phyloP scores from a whole-genome alignment of 768 basidiomycete species.

The Pisolithus marmoratus region DNA sequence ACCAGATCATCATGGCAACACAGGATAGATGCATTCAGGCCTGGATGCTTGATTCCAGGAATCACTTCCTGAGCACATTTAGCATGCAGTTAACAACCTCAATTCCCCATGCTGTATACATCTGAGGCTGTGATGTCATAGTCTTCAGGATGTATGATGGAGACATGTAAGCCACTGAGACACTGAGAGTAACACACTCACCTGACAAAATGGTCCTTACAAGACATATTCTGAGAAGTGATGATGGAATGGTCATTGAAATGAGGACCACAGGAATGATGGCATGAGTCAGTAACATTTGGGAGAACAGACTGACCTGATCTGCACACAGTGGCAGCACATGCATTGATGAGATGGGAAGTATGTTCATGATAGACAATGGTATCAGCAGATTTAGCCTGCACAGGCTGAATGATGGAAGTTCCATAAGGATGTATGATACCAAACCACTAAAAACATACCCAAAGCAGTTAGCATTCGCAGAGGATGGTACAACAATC shows the following conservation, averaged over 20 bases:
- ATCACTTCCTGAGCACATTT: background rate
- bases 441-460: slow-evolving; percentile 1
- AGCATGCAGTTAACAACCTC: background rate
- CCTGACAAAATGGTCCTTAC: background rate
- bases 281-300: background rate
- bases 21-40: background rate
- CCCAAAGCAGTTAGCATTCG: slow-evolving; percentile 6
- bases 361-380: background rate
- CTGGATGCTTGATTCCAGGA: background rate
- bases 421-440: slow-evolving; percentile 1
- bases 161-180: background rate
- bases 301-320: background rate
- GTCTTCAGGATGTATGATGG: background rate
- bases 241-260: background rate
- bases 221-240: background rate
- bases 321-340: background rate
- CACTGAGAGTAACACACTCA: background rate
- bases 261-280: background rate
- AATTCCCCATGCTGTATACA: background rate
- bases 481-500: background rate
- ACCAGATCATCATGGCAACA: background rate
- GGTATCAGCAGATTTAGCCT: background rate
- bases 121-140: background rate
- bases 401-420: background rate
- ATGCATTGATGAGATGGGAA: background rate